Base-by-base conservation (phyloP, 2,329 filamentous ascomycete genomes). In the Parastagonospora avenae region DNA sequence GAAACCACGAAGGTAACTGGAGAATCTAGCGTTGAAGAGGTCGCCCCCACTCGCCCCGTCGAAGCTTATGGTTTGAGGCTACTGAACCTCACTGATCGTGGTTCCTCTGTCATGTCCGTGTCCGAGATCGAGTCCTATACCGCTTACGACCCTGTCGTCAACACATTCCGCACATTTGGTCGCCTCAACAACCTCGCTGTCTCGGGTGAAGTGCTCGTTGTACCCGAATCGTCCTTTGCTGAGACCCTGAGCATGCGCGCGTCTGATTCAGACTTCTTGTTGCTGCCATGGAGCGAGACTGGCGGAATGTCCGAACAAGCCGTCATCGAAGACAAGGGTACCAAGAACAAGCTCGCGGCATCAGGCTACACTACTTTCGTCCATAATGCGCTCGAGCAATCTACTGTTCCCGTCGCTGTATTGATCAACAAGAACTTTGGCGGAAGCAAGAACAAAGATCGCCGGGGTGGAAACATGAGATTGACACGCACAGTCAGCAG, bases 101-200 rank as follows among this genome's bases (percentile, higher is more conserved):
- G 91, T 36, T 97, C 93, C 0, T 92, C 92, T 14, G 93, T 97
- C 63, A 97, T 97, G 93, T 88, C 91, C 63, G 91, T 96, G 9
- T 88, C 91, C 0, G 91, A 95, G 66, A 81, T 88, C 2, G 88
- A 92, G 33, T 90, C 94, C 42, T 83, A 74, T 73, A 79, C 69
- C 57, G 79, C 61, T 59, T 71, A 60, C 63, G 93, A 97, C 64
- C 91, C 93, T 0, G 87, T 97, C 4, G 85, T 97, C 47, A 96
- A 96, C 68, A 90, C 91, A 0, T 97, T 97, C 81, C 85, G 90
- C 41, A 91, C 91, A 0, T 92, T 97, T 62, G 91, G 91, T 1
- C 88, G 89, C 56, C 84, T 96, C 35, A 86, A 94, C 67, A 90
- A 92, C 56, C 82, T 97, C 1, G 86, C 91, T 0, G 88, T 93